These are phyloP conservation scores for Elongisporangium undulatum DNA, from an alignment of 352 stramenopile genomes.

Conservation along the genomic window DNA sequence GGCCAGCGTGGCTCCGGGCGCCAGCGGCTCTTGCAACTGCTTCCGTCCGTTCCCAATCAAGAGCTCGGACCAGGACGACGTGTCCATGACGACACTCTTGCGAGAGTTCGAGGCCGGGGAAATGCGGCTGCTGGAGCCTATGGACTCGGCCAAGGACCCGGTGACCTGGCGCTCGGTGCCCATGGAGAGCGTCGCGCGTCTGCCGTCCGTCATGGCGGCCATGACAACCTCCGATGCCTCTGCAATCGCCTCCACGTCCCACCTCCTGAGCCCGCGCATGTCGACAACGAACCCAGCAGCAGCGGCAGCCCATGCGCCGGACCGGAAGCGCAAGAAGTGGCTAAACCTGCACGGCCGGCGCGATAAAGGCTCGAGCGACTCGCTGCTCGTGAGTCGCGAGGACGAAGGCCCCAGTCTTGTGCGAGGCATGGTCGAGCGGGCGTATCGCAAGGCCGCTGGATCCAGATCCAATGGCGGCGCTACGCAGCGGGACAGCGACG, in stretches of 20 bases:
- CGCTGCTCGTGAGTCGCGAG: not conserved
- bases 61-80: not conserved
- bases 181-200: slow-evolving; percentile 16
- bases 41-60: slow-evolving; percentile 33
- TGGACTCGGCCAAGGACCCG: slow-evolving; percentile 19
- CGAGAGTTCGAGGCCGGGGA: slow-evolving; percentile 15
- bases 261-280: not conserved
- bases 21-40: slow-evolving; percentile 13
- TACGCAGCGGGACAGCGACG: not conserved
- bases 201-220: slow-evolving; percentile 24
- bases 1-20: no score
- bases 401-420: not conserved
- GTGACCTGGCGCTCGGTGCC: slow-evolving; percentile 35
- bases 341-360: not conserved
- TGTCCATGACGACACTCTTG: not conserved
- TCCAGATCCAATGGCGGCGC: not conserved
- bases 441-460: not conserved
- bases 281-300: not conserved
- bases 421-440: not conserved
- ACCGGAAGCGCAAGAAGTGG: slow-evolving; percentile 5
- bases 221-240: not conserved
- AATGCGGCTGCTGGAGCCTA: slow-evolving; percentile 26
- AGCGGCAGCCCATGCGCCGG: not conserved
- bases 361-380: not conserved
- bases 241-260: not conserved